Percentiles rank a stretch among this genome's conserved stretches.
Evolutionary conservation across 2,329 filamentous ascomycete species (phyloP).

Genomic region (Alternaria solani): DNA sequence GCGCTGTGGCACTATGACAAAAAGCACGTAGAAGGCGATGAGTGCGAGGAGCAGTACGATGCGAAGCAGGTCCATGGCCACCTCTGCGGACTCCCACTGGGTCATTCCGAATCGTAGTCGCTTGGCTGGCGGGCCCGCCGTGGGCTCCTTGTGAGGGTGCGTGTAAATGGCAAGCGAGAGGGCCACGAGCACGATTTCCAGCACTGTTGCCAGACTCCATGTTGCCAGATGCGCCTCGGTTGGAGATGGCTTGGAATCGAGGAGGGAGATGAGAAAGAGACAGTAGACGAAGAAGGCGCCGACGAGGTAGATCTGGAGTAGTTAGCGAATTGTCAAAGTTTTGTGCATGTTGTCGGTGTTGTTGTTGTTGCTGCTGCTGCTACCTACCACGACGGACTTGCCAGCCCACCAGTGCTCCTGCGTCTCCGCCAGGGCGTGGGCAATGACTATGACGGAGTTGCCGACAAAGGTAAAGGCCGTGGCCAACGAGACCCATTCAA

Average conservation of each 20-base stretch:
- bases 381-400: conserved; percentile 75
- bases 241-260: conserved; percentile 84
- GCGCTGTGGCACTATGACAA: conserved; percentile 51
- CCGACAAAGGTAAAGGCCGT: conserved; percentile 77
- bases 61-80: conserved; percentile 72
- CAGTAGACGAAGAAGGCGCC: conserved; percentile 88
- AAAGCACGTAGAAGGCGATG: conserved; percentile 66
- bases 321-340: not conserved
- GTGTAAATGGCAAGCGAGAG: conserved; percentile 74
- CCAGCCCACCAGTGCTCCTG: conserved; percentile 82
- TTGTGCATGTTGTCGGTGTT: not conserved
- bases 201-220: conserved; percentile 76
- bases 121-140: conserved; percentile 48
- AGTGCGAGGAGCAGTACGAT: conserved; percentile 71
- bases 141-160: conserved; percentile 70
- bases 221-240: conserved; percentile 79
- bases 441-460: conserved; percentile 75
- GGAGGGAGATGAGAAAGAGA: conserved; percentile 83
- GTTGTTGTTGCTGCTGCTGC: not conserved
- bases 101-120: conserved; percentile 52
- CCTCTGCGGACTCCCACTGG: conserved; percentile 70
- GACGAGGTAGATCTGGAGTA: conserved; percentile 79
- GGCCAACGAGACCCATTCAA: conserved; percentile 76
- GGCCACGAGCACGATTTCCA: conserved; percentile 76
- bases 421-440: conserved; percentile 73